Evolutionary conservation across 2,329 filamentous ascomycete genomes (phyloP).

Genomic region (Alternaria sp.): DNA sequence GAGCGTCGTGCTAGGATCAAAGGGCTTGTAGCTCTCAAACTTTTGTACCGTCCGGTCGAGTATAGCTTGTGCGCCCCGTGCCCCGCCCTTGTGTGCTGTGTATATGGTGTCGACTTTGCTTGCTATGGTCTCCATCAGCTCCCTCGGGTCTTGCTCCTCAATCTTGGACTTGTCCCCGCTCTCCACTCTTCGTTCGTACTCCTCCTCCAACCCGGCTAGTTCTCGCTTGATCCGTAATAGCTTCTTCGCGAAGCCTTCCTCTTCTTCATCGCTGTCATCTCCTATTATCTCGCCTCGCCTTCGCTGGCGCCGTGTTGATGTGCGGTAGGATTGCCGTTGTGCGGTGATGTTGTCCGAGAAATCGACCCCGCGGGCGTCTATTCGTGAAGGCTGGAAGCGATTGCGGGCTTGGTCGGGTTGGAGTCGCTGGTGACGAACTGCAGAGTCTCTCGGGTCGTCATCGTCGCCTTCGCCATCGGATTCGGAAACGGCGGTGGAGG

Average conservation of each 20-base stretch:
- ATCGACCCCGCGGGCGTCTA: slow-evolving; percentile 80
- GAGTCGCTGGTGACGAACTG: slow-evolving; percentile 76
- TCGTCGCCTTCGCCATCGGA: slow-evolving; percentile 64
- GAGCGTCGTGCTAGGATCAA: slow-evolving; percentile 33
- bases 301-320: slow-evolving; percentile 70
- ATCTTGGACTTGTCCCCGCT: slow-evolving; percentile 51
- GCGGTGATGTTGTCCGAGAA: slow-evolving; percentile 87
- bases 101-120: slow-evolving; percentile 71
- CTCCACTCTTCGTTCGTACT: slow-evolving; percentile 61
- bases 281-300: slow-evolving; percentile 69
- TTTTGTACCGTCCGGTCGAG: slow-evolving; percentile 43
- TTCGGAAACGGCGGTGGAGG: slow-evolving; percentile 47
- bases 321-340: slow-evolving; percentile 79
- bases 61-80: slow-evolving; percentile 45
- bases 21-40: slow-evolving; percentile 43
- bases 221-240: slow-evolving; percentile 84
- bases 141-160: slow-evolving; percentile 55
- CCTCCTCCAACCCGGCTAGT: slow-evolving; percentile 68
- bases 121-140: slow-evolving; percentile 70
- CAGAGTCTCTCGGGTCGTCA: slow-evolving; percentile 35
- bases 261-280: slow-evolving; percentile 72
- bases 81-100: slow-evolving; percentile 48
- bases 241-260: slow-evolving; percentile 75
- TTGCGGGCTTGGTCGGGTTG: slow-evolving; percentile 80
- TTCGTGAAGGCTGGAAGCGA: slow-evolving; percentile 75